Percentiles rank a stretch among this genome's conserved stretches.
Evolutionary conservation across 78 protist genomes (phyloP).

Genomic region (Chrysochromulina tobinii): DNA sequence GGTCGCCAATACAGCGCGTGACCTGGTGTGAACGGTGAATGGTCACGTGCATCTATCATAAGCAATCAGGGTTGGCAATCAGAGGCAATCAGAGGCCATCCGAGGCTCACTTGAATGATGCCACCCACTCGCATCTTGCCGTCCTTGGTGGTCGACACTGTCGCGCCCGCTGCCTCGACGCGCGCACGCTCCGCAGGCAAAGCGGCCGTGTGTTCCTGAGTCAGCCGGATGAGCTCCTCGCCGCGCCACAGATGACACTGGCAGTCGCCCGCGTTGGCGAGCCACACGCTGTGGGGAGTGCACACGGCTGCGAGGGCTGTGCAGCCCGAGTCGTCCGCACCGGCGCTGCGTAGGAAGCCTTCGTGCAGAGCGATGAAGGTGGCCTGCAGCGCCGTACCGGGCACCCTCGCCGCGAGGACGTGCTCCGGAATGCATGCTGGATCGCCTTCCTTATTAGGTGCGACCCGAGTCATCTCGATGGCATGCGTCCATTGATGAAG

Average conservation of each 20-base stretch:
- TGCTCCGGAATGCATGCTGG: no score
- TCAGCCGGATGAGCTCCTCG: not conserved
- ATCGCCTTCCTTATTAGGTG: no score
- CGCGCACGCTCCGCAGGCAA: not conserved
- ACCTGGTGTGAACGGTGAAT: not conserved
- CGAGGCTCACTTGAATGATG: not conserved
- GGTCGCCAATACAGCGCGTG: conserved; percentile 16
- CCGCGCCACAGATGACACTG: not conserved
- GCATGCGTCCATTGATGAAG: no score
- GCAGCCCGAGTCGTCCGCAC: not conserved
- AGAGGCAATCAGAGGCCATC: not conserved
- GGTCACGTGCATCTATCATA: not conserved
- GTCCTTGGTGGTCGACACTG: not conserved
- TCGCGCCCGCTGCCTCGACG: not conserved
- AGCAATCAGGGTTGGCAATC: not conserved
- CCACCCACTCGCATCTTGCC: conserved; percentile 16
- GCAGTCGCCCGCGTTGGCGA: conserved; percentile 11
- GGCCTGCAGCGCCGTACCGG: not conserved
- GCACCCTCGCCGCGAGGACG: no score
- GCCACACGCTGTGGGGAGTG: no score
- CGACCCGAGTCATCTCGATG: no score
- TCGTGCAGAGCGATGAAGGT: not conserved
- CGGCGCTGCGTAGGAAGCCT: not conserved
- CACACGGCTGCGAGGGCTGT: not conserved
- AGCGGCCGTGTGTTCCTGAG: not conserved